Conservation (phyloP, 1,284 basidiomycete genomes). For the Schizopora paradoxa region DNA sequence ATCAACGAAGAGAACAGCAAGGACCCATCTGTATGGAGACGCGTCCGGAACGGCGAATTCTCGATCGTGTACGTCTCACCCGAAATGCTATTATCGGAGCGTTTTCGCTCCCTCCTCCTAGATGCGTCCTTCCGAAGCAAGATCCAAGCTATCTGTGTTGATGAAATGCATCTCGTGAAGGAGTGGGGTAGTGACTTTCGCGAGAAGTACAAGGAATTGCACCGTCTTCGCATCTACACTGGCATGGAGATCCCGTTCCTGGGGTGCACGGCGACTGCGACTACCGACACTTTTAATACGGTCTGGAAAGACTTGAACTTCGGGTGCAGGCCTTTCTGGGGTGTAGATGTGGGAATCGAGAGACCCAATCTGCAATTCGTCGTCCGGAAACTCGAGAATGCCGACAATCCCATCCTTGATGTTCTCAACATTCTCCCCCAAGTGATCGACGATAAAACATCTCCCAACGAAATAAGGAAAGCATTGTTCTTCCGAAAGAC, state of each 20-base stretch:
- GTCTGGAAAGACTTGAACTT: conserved; percentile 26
- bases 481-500: conserved; percentile 10
- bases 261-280: conserved; percentile 26
- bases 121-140: conserved; percentile 20
- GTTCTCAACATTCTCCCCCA: conserved; percentile 21
- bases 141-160: conserved; percentile 23
- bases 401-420: conserved; percentile 22
- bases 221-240: conserved; percentile 21
- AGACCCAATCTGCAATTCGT: conserved; percentile 24
- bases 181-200: conserved; percentile 26
- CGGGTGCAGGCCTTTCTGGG: conserved; percentile 29
- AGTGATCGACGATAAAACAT: conserved; percentile 9
- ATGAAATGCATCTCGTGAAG: conserved; percentile 27
- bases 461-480: conserved; percentile 7
- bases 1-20: conserved; percentile 22
- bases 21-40: conserved; percentile 12
- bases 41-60: neutral
- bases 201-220: conserved; percentile 22
- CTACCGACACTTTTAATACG: conserved; percentile 25
- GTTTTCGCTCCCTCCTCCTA: conserved; percentile 22
- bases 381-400: conserved; percentile 17
- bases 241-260: conserved; percentile 27
- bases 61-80: conserved; percentile 25
- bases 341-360: conserved; percentile 27
- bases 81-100: conserved; percentile 21